These are phyloP conservation scores for Ogataea hybrid DNA, from an alignment of 1,139 yeast species.

Conservation along the genomic window DNA sequence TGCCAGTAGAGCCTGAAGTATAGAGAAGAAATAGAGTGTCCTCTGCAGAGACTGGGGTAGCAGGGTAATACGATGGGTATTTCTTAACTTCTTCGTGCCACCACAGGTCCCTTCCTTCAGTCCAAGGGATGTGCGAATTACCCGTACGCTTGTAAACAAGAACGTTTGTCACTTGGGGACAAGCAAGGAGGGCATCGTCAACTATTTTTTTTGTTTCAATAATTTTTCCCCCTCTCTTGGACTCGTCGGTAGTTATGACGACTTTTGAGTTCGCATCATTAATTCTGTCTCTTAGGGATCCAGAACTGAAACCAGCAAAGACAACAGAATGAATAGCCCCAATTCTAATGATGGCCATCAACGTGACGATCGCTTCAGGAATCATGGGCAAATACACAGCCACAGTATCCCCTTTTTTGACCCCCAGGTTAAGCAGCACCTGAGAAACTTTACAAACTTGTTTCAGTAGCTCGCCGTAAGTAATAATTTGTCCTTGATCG, in stretches of 20 bases:
- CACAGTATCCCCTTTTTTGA: slow-evolving; percentile 78
- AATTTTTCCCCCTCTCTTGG: slow-evolving; percentile 79
- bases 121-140: slow-evolving; percentile 62
- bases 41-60: slow-evolving; percentile 58
- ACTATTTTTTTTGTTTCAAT: slow-evolving; percentile 81
- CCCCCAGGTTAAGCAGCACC: slow-evolving; percentile 63
- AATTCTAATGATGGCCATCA: slow-evolving; percentile 71
- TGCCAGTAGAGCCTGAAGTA: slow-evolving; percentile 70
- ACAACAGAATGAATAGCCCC: slow-evolving; percentile 85
- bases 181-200: slow-evolving; percentile 71
- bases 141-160: slow-evolving; percentile 75
- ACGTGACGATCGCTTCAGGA: slow-evolving; percentile 72
- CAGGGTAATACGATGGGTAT: slow-evolving; percentile 62
- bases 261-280: slow-evolving; percentile 71
- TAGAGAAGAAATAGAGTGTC: slow-evolving; percentile 64
- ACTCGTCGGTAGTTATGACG: slow-evolving; percentile 79
- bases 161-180: slow-evolving; percentile 68
- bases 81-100: slow-evolving; percentile 76
- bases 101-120: slow-evolving; percentile 66
- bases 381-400: slow-evolving; percentile 88
- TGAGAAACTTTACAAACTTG: slow-evolving; percentile 71
- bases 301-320: slow-evolving; percentile 79
- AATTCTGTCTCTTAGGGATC: slow-evolving; percentile 74
- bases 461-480: slow-evolving; percentile 70
- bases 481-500: slow-evolving; percentile 56